These are phyloP conservation scores for Wickerhamomyces canadensis DNA, from an alignment of 805 yeast species.

Conservation along the genomic window DNA sequence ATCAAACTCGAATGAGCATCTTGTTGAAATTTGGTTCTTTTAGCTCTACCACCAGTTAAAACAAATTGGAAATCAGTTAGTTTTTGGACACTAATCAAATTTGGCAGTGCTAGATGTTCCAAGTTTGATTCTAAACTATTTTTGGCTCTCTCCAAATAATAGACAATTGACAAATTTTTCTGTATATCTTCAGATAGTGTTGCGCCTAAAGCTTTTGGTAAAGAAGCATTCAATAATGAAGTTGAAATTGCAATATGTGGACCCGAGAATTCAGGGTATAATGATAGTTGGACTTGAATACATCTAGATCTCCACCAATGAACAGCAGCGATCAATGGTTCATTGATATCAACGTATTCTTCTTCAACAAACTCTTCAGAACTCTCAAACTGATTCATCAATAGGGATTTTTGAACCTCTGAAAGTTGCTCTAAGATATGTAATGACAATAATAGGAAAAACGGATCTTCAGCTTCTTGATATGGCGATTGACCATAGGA, in stretches of 20 bases:
- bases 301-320: slow-evolving; percentile 78
- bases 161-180: slow-evolving; percentile 39
- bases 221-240: slow-evolving; percentile 26
- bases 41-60: slow-evolving; percentile 85
- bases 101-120: slow-evolving; percentile 54
- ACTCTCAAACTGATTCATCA: slow-evolving; percentile 21
- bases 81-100: slow-evolving; percentile 49
- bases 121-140: slow-evolving; percentile 55
- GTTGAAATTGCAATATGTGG: slow-evolving; percentile 31
- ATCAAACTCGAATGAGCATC: slow-evolving; percentile 68
- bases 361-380: slow-evolving; percentile 25
- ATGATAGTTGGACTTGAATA: slow-evolving; percentile 54
- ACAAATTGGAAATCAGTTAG: slow-evolving; percentile 57
- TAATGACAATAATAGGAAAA: slow-evolving; percentile 38
- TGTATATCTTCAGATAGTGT: slow-evolving; percentile 26
- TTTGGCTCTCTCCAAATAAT: slow-evolving; percentile 64
- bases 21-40: slow-evolving; percentile 77
- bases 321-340: slow-evolving; percentile 35
- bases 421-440: slow-evolving; percentile 38
- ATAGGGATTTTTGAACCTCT: slow-evolving; percentile 23
- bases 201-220: slow-evolving; percentile 12
- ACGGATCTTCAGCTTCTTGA: slow-evolving; percentile 48
- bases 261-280: slow-evolving; percentile 60
- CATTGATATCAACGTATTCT: slow-evolving; percentile 7
- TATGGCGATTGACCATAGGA: slow-evolving; percentile 71